These are phyloP conservation scores for Saccharomyces paradoxus DNA, from an alignment of 805 yeast genomes.

Conservation along the genomic window DNA sequence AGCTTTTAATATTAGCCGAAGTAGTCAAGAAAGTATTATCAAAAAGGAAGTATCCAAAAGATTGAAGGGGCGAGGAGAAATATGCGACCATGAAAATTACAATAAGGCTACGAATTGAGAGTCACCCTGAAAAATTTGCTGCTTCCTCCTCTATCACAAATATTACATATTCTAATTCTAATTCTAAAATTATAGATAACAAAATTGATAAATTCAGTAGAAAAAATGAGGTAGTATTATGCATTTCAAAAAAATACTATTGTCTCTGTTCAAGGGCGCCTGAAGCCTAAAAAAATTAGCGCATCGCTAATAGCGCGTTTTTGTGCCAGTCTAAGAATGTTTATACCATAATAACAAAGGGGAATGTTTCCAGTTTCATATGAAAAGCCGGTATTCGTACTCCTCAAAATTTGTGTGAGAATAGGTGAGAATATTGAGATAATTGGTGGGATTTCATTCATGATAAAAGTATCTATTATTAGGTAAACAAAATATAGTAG, in stretches of 20 bases:
- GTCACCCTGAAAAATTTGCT: background rate
- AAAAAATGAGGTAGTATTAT: background rate
- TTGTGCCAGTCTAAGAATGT: background rate
- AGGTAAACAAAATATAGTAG: no score
- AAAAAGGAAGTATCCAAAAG: background rate
- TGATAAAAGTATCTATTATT: no score
- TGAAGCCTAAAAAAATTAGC: background rate
- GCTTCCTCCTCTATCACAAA: background rate
- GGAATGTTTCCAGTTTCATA: no score
- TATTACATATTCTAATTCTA: background rate
- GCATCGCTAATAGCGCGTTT: background rate
- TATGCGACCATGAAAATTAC: background rate
- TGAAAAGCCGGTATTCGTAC: no score
- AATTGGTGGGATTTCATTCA: no score
- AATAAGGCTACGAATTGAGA: background rate
- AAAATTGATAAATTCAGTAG: background rate
- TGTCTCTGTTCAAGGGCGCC: background rate
- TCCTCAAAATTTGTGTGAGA: no score
- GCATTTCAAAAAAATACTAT: background rate
- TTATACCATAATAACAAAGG: background rate
- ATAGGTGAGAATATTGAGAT: no score
- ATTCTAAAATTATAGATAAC: background rate
- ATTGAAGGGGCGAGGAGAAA: background rate
- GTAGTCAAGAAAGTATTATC: background rate
- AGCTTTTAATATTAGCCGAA: background rate